Evolutionary conservation across 2,329 filamentous ascomycete genomes (phyloP).

Genomic region (Coleophoma crateriformis): DNA sequence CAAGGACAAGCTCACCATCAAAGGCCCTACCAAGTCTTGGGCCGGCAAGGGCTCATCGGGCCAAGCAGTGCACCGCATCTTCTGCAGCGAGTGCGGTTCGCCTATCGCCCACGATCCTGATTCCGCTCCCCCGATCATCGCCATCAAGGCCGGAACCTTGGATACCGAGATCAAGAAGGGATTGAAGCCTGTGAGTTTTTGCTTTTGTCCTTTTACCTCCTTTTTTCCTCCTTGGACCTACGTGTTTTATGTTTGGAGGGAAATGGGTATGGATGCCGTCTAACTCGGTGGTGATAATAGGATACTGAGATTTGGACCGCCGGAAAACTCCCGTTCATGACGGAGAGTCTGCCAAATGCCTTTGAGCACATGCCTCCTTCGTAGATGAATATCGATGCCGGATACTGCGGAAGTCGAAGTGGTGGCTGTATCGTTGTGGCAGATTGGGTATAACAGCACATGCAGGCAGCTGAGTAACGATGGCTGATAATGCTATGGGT

Average conservation of each 20-base stretch:
- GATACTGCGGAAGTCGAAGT: no score
- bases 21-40: slow-evolving; percentile 60
- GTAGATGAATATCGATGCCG: neutral
- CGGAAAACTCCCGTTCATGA: slow-evolving; percentile 64
- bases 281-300: slow-evolving; percentile 23
- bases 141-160: slow-evolving; percentile 61
- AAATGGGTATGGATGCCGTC: no score
- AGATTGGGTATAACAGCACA: no score
- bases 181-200: slow-evolving; percentile 52
- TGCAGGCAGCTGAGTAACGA: neutral
- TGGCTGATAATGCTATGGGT: neutral
- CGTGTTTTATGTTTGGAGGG: no score
- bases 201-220: neutral
- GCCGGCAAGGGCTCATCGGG: slow-evolving; percentile 55
- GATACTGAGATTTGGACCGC: slow-evolving; percentile 67
- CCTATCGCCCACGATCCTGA: slow-evolving; percentile 68
- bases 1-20: slow-evolving; percentile 59
- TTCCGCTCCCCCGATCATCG: slow-evolving; percentile 64
- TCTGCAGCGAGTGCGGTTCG: slow-evolving; percentile 64
- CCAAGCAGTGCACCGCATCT: slow-evolving; percentile 60
- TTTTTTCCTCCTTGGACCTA: no score
- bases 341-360: slow-evolving; percentile 57
- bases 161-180: slow-evolving; percentile 60
- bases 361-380: slow-evolving; percentile 29
- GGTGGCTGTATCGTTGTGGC: no score